phyloP scores from a whole-genome alignment of 2,329 filamentous ascomycete genomes.

The Diaporthe sp. region DNA sequence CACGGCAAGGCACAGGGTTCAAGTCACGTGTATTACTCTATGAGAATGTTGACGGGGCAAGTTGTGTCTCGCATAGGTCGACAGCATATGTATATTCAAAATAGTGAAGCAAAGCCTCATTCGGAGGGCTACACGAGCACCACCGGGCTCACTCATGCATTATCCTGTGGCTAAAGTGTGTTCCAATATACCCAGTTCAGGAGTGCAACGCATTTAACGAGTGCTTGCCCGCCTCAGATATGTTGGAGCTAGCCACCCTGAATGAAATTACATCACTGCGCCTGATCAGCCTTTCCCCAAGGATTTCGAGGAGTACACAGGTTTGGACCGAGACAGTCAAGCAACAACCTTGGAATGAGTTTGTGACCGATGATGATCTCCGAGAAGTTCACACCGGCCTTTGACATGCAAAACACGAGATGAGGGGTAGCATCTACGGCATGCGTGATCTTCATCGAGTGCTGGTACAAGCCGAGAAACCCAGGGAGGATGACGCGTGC shows the following conservation, averaged over 20 bases:
- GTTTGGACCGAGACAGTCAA: not conserved
- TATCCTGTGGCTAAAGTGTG: not conserved
- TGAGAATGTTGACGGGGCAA: not conserved
- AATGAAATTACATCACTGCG: not conserved
- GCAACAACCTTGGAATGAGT: not conserved
- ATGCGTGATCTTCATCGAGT: not conserved
- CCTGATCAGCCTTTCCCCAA: not conserved
- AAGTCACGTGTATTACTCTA: not conserved
- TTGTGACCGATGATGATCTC: not conserved
- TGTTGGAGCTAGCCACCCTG: not conserved
- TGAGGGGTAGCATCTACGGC: not conserved
- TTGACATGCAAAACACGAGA: not conserved
- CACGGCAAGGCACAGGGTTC: not conserved
- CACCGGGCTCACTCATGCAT: not conserved
- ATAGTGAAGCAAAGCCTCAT: not conserved
- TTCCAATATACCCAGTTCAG: not conserved
- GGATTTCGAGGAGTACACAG: not conserved
- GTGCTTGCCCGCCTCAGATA: not conserved
- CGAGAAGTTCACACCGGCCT: not conserved
- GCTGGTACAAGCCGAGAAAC: not conserved
- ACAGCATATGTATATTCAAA: not conserved
- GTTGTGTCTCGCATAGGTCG: not conserved
- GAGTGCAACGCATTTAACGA: not conserved
- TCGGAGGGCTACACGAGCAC: not conserved
- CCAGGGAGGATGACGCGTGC: not conserved